Base-by-base conservation (phyloP, 441 rosid genomes). In the Pelargonium hybrid region DNA sequence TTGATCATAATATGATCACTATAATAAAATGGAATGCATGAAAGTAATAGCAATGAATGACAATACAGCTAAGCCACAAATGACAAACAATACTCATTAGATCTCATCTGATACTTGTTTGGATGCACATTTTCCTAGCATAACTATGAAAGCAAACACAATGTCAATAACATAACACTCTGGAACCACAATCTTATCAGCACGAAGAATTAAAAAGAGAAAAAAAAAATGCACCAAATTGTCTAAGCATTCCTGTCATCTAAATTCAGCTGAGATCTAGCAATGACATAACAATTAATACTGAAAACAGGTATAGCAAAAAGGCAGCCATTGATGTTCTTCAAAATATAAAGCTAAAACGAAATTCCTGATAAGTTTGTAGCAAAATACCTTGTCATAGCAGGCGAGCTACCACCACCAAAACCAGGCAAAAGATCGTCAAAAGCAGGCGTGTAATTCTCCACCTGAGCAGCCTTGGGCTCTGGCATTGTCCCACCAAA, bases 391-490 rank as follows among this genome's bases (percentile, higher is more conserved):
- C 93, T 84, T 69, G 74, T 73, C 69, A 80, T 20, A 62, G 69
- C 62, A 50, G 93, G 84, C 69, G 90, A 76, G 76, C 82, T 82
- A 78, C 83, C 77, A 71, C 86, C 75, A 71, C 93, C 92, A 71
- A 88, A 91, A 57, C 96, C 97, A 34, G 88, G 85, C 47, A 88
- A 79, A 83, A 91, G 77, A 70, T 84, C 97, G 73, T 89, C 94
- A 66, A 87, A 88, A 72, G 47, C 79, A 0, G 81, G 77, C 43
- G 81, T 76, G 67, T 71, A 78, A 48, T 82, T 76, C 72, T 76
- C 84, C 68, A 72, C 72, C 72, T 57, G 71, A 67, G 73, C 74
- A 71, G 81, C 68, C 77, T 80, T 87, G 3, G 74, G 41, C 74
- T 81, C 80, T 3, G 71, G 72, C 50, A 79, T 87, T n/a, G 70